Evolutionary conservation across 768 basidiomycete genomes (phyloP).

Genomic region (Phylloporus arenicola): DNA sequence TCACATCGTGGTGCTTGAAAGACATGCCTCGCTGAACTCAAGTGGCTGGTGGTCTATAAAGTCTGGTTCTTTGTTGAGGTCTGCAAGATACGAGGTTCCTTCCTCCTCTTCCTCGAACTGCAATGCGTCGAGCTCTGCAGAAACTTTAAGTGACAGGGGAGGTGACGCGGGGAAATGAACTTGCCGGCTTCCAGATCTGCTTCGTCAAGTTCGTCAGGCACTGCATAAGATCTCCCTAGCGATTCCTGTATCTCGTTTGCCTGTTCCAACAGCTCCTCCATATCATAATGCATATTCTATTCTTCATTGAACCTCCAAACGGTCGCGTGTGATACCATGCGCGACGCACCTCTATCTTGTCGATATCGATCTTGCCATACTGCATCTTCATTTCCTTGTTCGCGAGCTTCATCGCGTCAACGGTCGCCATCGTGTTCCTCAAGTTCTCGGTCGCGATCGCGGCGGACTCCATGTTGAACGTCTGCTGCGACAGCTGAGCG

Average conservation of each 20-base stretch:
- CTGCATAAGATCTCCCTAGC: conserved; percentile 87
- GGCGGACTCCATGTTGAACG: conserved; percentile 98
- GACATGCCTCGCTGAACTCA: conserved; percentile 55
- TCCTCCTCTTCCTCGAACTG: conserved; percentile 91
- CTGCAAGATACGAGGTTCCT: conserved; percentile 80
- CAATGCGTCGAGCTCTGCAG: conserved; percentile 85
- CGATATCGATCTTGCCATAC: conserved; percentile 95
- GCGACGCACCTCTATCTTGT: conserved; percentile 88
- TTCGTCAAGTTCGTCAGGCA: conserved; percentile 97
- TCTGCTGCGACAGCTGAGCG: conserved; percentile 85
- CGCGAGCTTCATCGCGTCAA: conserved; percentile 92
- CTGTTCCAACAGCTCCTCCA: conserved; percentile 96
- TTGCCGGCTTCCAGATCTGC: conserved; percentile 93
- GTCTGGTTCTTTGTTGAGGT: conserved; percentile 84
- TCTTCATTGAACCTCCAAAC: neutral
- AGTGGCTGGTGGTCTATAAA: conserved; percentile 87
- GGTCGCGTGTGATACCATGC: neutral
- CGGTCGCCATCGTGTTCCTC: conserved; percentile 97
- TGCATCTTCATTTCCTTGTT: conserved; percentile 97
- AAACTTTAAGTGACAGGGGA: conserved; percentile 1
- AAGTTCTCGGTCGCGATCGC: conserved; percentile 95
- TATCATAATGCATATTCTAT: conserved; percentile 93
- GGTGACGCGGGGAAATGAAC: conserved; percentile 15
- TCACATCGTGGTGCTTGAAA: neutral
- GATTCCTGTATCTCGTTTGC: conserved; percentile 98